These are phyloP conservation scores for Coleophoma cylindrospora DNA, from an alignment of 2,329 filamentous ascomycete species.

Conservation along the genomic window DNA sequence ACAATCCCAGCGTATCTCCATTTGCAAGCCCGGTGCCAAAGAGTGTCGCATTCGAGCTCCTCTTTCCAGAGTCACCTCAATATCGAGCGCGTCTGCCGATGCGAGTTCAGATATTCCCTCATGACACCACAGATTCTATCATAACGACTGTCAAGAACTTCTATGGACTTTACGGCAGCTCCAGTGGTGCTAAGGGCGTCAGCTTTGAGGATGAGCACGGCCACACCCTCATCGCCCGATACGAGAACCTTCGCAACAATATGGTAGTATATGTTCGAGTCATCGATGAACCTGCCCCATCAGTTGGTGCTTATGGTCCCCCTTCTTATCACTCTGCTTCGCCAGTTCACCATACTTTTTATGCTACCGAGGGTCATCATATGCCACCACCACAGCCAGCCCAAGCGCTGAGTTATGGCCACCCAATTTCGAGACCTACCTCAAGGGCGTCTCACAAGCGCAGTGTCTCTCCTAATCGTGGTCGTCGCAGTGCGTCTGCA, in stretches of 20 bases:
- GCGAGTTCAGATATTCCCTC: conserved; percentile 85
- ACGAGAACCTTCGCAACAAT: conserved; percentile 90
- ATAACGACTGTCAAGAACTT: conserved; percentile 99
- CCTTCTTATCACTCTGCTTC: conserved; percentile 46
- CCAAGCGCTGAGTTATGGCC: conserved; percentile 48
- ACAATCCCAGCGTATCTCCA: conserved; percentile 23
- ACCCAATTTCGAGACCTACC: conserved; percentile 60
- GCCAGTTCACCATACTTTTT: conserved; percentile 47
- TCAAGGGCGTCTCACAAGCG: conserved; percentile 70
- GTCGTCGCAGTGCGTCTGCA: conserved; percentile 72
- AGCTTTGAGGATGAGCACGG: conserved; percentile 91
- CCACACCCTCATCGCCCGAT: conserved; percentile 88
- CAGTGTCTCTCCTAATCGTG: conserved; percentile 72
- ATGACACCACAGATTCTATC: conserved; percentile 96
- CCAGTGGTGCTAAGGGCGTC: conserved; percentile 68
- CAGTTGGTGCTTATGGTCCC: conserved; percentile 43
- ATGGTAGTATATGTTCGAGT: conserved; percentile 93
- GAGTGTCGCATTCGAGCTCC: conserved; percentile 74
- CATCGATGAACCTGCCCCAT: conserved; percentile 53
- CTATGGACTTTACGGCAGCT: conserved; percentile 85
- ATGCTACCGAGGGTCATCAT: conserved; percentile 58
- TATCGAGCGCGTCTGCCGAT: conserved; percentile 74
- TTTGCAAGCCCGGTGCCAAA: conserved; percentile 46
- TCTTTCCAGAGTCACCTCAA: conserved; percentile 63
- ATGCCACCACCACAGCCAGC: conserved; percentile 53